Base-by-base conservation (phyloP, 441 rosid species). In the Dalechampia spathulata region DNA sequence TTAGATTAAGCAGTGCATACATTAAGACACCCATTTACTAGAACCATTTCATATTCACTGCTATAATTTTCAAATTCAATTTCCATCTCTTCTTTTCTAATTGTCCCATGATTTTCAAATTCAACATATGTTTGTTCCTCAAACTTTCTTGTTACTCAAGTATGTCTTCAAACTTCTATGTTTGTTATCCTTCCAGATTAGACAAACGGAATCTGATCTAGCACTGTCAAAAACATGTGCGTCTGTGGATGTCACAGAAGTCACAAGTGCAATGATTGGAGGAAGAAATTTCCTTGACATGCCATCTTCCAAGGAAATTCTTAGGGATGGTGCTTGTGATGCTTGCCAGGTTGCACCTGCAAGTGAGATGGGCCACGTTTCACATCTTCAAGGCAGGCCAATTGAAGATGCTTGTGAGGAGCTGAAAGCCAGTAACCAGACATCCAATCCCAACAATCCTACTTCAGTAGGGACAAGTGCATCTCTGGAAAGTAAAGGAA, bases 141-240 rank as follows among this genome's bases (percentile, higher is more conserved):
- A n/a, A n/a, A n/a, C n/a, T n/a, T n/a, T n/a, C n/a, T n/a, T n/a
- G n/a, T n/a, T n/a, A n/a, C n/a, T n/a, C n/a, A n/a, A n/a, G n/a
- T n/a, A n/a, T n/a, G n/a, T n/a, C n/a, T n/a, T n/a, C n/a, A n/a
- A n/a, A n/a, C n/a, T n/a, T n/a, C n/a, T n/a, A n/a, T n/a, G n/a
- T n/a, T n/a, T n/a, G n/a, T n/a, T n/a, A n/a, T n/a, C n/a, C n/a
- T n/a, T n/a, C n/a, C n/a, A n/a, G n/a, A n/a, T n/a, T n/a, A n/a
- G n/a, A n/a, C n/a, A n/a, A n/a, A n/a, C n/a, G 46, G 44, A 52
- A 40, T 62, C 42, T 39, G n/a, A n/a, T n/a, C n/a, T n/a, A n/a
- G n/a, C n/a, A n/a, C n/a, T n/a, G n/a, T 17, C 57, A 52, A 23
- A 19, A 15, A 41, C 20, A 56, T 53, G 23, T 36, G 42, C 48